Base-by-base conservation (phyloP, 177 flowering plant genomes). In the Vitis hybrid region DNA sequence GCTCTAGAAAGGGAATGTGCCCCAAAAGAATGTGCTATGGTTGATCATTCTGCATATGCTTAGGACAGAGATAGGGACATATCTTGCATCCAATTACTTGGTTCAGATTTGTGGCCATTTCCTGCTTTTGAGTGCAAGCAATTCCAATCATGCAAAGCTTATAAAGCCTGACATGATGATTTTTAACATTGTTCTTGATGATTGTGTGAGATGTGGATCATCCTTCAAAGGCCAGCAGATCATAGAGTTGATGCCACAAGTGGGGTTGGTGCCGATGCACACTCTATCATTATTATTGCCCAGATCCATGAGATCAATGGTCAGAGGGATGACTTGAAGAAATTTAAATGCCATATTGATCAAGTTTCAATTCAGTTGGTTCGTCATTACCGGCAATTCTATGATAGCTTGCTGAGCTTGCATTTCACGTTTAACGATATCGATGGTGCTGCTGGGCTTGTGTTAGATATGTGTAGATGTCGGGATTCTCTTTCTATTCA, bases 121-220 rank as follows among this genome's bases (percentile, higher is more conserved):
- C 70, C 68, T 64, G 45, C 62, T 11, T 49, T 62, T 68, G 8
- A 62, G 57, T 32, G 68, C 56, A 17, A 69, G 75, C 9, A 81
- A 67, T 56, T 64, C 69, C 9, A 58, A 69, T 54, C 21, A 15
- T 56, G 75, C 68, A 11, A 77, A 72, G 76, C 60, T 75, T 60
- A 63, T 78, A 34, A 86, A 79, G 66, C 93, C 89, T 55, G 86
- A 89, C 75, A 83, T 88, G 9, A 54, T 76, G 74, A 78, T 85
- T 30, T 89, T 94, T 77, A 94, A 92, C 77, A 86, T 92, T 76
- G 88, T 92, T 75, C 84, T 94, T 51, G 81, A 86, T 85, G 91
- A 86, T 26, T 91, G 94, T 84, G 80, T 84, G 70, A 79, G 82
- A 65, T 87, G 80, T 77, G 77, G 67, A 57, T 81, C 83, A 32